Evolutionary conservation across 495 filamentous ascomycete genomes (phyloP), one percentile per base, ranked within the genome.

Genomic region (Rhypophila decipiens): DNA sequence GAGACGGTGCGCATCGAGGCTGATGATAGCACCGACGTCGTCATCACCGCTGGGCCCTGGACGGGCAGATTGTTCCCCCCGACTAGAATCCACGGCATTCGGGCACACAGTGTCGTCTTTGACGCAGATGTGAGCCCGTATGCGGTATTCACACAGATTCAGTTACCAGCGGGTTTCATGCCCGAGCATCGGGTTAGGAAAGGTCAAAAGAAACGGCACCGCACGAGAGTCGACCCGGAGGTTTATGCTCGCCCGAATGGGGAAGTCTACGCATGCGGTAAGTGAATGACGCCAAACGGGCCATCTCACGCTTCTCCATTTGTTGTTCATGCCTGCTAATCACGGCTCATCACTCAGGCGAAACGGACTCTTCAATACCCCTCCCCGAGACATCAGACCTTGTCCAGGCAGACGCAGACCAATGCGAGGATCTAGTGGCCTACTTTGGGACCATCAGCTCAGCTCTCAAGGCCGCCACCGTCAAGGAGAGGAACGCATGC

Each of bases 51-150:
- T 10, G 93, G 93, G 0, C 93, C 93, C 2, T 98, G 93, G 93
- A 95, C 90, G 0, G 74, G 72, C 21, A 71, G 67, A 3, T 64
- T 98, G 1, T 79, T 86, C 34, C 87, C 93, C 2, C 68, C 74
- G 15, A 81, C 87, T 5, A 88, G 88, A 2, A 87, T 98, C 49
- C 77, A 83, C 34, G 86, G 84, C 1, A 73, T 90, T 38, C 78
- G 94, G 33, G 93, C 93, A 0, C 94, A 97, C 67, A 90, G 85
- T 64, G 87, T 98, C 20, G 87, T 90, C 9, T 94, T 94, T 50
- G 74, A 79, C 11, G 79, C 77, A 3, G 81, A 90, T 29, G 83
- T 96, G 24, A 89, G 82, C 44, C 86, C 87, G 12, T 90, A 95
- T 62, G 87, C 88, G 3, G 73, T 98, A 1, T 98, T 98, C 67